Conservation (phyloP, 1,284 basidiomycete species). For the Ganoderma meredithae region DNA sequence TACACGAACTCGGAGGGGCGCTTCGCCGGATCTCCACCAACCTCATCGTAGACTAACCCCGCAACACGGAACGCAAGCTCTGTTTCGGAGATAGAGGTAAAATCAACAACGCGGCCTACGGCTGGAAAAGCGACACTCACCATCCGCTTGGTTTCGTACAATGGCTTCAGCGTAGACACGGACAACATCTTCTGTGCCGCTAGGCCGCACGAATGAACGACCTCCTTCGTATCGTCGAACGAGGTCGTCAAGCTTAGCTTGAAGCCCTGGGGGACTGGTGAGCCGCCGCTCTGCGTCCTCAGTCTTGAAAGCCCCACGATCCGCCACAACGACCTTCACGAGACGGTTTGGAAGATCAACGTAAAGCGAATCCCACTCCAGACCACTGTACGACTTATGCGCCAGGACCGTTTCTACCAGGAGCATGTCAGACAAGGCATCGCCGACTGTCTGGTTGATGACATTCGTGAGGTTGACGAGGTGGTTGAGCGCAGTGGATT, state of each 20-base stretch:
- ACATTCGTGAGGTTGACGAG: conserved; percentile 81
- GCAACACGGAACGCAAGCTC: conserved; percentile 86
- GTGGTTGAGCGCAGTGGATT: conserved; percentile 81
- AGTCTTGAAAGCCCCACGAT: conserved; percentile 89
- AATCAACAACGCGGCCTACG: conserved; percentile 16
- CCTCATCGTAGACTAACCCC: conserved; percentile 83
- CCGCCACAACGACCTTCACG: conserved; percentile 92
- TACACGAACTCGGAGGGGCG: conserved; percentile 77
- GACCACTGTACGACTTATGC: conserved; percentile 84
- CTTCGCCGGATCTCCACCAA: conserved; percentile 71
- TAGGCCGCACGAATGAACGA: conserved; percentile 93
- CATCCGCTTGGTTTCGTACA: conserved; percentile 79
- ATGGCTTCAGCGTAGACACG: conserved; percentile 96
- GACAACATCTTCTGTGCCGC: conserved; percentile 98
- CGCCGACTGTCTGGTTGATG: conserved; percentile 99
- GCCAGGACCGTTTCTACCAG: conserved; percentile 94
- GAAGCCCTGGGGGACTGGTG: conserved; percentile 82
- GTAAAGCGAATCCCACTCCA: conserved; percentile 95
- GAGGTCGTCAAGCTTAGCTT: conserved; percentile 88
- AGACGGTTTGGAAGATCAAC: conserved; percentile 95
- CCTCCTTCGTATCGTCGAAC: conserved; percentile 86
- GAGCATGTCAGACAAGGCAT: conserved; percentile 96
- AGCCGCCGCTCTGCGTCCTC: conserved; percentile 94
- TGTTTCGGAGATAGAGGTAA: conserved; percentile 40
- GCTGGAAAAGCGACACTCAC: conserved; percentile 49